Base-by-base conservation (phyloP, 192 early-diverging fungal species). In the Pilobolus umbonatus region DNA sequence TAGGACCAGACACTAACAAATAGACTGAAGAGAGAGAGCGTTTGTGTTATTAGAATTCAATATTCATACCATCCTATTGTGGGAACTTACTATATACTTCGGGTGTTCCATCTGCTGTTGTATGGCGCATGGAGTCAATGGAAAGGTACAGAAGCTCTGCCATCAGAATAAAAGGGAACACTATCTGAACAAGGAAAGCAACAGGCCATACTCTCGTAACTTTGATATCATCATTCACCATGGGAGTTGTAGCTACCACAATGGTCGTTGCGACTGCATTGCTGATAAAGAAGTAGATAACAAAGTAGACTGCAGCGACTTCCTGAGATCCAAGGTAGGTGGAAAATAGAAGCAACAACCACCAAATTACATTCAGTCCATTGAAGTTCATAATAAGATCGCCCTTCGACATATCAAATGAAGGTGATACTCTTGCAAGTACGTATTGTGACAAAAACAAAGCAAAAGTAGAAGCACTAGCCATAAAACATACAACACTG, bases 101-200 rank as follows among this genome's bases (percentile, higher is more conserved):
- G 22, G 78, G 75, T 5, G 78, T 76, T 26, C 78, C 78, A 38
- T 80, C 78, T 30, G 76, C 75, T 47, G 71, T 64, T 4, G 75
- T 77, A 38, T 77, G 75, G n/a, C 73, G 61, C 64, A 80, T 64
- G 9, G 69, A 73, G 26, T 77, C 71, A 35, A 80, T 71, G 7
- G 45, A 35, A 4, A 74, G 40, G 12, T 72, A 62, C 3, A 64
- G 61, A 26, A 80, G 17, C 46, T 80, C 78, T 15, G 72, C 40
- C 24, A 75, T 50, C 55, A 80, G 66, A 14, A 59, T 57, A 21
- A 70, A 25, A 5, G 75, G 73, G 15, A 76, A 7, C 12, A 45
- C 36, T 0, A 57, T 15, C 32, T 72, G 58, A 14, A 66, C 10
- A 26, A 67, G 12, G 14, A 62, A 47, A 43, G 52, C 63, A 40